These are phyloP conservation scores for Nemania bipapillata DNA, from an alignment of 2,329 filamentous ascomycete species.

Conservation along the genomic window DNA sequence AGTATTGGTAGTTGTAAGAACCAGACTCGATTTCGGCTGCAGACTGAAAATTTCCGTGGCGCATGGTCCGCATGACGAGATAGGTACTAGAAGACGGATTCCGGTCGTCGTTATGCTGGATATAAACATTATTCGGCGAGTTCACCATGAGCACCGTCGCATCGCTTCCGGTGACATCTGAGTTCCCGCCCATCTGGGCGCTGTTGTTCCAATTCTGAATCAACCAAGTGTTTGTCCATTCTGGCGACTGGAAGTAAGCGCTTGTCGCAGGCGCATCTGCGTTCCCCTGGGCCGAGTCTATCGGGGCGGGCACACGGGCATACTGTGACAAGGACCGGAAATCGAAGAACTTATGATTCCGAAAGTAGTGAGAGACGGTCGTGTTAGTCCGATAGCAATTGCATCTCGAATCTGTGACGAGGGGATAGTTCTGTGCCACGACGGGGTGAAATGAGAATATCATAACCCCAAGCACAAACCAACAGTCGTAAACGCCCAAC, in stretches of 20 bases:
- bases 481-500: constrained; percentile 13
- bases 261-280: constrained; percentile 47
- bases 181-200: constrained; percentile 41
- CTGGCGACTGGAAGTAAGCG: constrained; percentile 47
- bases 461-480: constrained; percentile 33
- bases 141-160: constrained; percentile 55
- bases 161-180: constrained; percentile 47
- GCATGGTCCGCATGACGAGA: constrained; percentile 61
- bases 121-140: constrained; percentile 58
- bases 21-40: constrained; percentile 60
- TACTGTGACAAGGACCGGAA: constrained; percentile 59
- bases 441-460: constrained; percentile 25
- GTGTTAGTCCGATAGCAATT: constrained; percentile 62
- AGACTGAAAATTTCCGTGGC: constrained; percentile 59
- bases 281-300: constrained; percentile 46
- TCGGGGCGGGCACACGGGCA: constrained; percentile 49
- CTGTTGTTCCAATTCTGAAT: constrained; percentile 55
- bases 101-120: constrained; percentile 55
- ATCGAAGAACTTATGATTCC: constrained; percentile 61
- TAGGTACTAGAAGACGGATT: constrained; percentile 55
- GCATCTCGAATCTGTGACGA: constrained; percentile 51
- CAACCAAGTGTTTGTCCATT: constrained; percentile 49
- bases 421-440: constrained; percentile 42
- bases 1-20: constrained; percentile 51
- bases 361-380: constrained; percentile 57